A percentile compares a stretch with the other conserved stretches of the same genome.
Evolutionary conservation across 345 rosid species (phyloP).

Genomic region (Microcos paniculata): DNA sequence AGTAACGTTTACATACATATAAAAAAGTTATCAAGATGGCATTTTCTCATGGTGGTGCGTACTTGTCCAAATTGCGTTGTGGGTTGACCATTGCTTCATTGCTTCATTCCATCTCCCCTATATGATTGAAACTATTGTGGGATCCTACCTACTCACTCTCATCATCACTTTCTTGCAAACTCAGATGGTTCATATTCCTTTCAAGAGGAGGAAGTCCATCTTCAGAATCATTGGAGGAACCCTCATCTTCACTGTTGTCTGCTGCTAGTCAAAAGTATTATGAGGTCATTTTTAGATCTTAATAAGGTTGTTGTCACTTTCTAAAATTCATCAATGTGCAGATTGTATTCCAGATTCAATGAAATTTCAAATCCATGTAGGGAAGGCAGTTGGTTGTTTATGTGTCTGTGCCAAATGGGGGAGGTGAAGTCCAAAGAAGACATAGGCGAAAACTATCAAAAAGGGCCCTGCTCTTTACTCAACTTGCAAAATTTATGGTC

Average conservation of each 20-base stretch:
- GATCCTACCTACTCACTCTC: constrained; percentile 40
- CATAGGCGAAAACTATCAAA: neutral
- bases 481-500: neutral
- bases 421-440: neutral
- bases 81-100: neutral
- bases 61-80: neutral
- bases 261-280: constrained; percentile 16
- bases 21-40: neutral
- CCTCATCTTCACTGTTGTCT: constrained; percentile 33
- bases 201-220: constrained; percentile 86
- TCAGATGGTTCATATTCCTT: constrained; percentile 78
- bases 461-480: neutral
- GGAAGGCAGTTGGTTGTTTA: neutral
- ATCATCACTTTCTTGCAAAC: constrained; percentile 54
- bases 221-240: constrained; percentile 55
- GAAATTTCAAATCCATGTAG: neutral
- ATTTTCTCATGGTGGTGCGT: neutral
- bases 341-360: neutral
- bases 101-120: neutral
- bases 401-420: neutral
- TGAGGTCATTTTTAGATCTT: neutral
- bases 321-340: too few species aligned
- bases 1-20: neutral
- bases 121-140: neutral
- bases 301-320: neutral